These are phyloP conservation scores for Helotiales sp. DNA, from an alignment of 2,329 filamentous ascomycete genomes.

Conservation along the genomic window DNA sequence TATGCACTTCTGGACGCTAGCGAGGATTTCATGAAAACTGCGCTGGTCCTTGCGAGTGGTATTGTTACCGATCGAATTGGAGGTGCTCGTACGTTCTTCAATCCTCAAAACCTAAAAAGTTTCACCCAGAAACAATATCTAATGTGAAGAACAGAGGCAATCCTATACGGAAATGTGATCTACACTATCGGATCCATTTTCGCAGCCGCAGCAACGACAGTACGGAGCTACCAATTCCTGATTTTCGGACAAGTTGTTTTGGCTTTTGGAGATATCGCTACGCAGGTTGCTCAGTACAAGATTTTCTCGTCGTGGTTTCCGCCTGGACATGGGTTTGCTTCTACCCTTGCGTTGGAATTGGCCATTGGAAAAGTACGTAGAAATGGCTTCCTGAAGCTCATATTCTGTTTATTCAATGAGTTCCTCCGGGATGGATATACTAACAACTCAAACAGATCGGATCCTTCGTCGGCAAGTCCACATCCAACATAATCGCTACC, in stretches of 20 bases:
- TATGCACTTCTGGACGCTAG: constrained; percentile 64
- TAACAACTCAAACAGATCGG: constrained; percentile 50
- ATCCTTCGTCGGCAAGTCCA: constrained; percentile 63
- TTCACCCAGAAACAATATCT: neutral
- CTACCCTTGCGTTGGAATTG: constrained; percentile 64
- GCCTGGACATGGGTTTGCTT: constrained; percentile 64
- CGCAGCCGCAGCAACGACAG: constrained; percentile 60
- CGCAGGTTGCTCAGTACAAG: constrained; percentile 68
- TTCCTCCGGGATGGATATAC: neutral
- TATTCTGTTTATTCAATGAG: too few relatives aligned
- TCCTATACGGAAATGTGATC: constrained; percentile 65
- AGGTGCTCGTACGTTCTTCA: constrained; percentile 52
- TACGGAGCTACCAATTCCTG: constrained; percentile 64
- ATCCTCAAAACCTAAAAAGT: too few relatives aligned
- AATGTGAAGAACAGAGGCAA: constrained; percentile 44
- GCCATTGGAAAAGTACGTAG: constrained; percentile 56
- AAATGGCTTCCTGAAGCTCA: too few relatives aligned
- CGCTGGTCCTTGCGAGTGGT: constrained; percentile 59
- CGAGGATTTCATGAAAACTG: constrained; percentile 65
- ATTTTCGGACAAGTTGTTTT: constrained; percentile 60
- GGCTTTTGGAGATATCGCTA: constrained; percentile 66
- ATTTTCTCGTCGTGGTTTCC: constrained; percentile 70
- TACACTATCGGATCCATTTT: constrained; percentile 63
- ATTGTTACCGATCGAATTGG: constrained; percentile 63
- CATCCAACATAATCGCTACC: constrained; percentile 63